Base-by-base conservation (phyloP, 257 asterid species). In the Salvia splendens region DNA sequence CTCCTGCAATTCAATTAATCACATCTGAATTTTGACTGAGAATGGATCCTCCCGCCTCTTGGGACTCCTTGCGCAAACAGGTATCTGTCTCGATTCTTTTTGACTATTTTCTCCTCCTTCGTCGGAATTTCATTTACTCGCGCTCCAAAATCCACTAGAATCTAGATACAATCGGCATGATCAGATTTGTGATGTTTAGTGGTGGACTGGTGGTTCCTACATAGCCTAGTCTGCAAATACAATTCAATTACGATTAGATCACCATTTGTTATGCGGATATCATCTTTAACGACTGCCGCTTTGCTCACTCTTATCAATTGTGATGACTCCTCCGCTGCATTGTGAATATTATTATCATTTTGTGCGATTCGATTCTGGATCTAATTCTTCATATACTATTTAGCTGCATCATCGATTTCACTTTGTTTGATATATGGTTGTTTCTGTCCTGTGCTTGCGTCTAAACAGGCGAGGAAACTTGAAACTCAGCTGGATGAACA, bases 41-140 rank as follows among this genome's bases (percentile, higher is more conserved):
- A 61, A 87, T 84, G 93, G 97, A 91, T 85, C 93, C 91, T 72
- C 86, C 94, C 12, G 74, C 67, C 79, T 86, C 98, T 32, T 91
- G 98, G 98, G 98, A 92, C 75, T 84, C 96, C 71, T 80, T 92
- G 85, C 94, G 98, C 32, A 92, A 92, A 67, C 95, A 92, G 98
- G 98, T 89, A 41, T 41, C 47, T 28, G 36, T 41, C 47, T 28
- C 10, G 16, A 16, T 49, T 65, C 50, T 43, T 2, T 61, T 51
- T 40, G 49, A 65, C 35, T 63, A 17, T 42, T 3, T 61, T 61
- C 40, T 15, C 12, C 17, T 57, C 2, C 20, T 64, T 38, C 3
- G n/a, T 58, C 68, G 12, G 17, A 12, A 52, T 74, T 49, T 45
- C 45, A 24, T 60, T 51, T 17, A 40, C 28, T n/a, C 12, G 36